Evolutionary conservation across 139 green algal species (phyloP).

Genomic region (Closterium sp.): DNA sequence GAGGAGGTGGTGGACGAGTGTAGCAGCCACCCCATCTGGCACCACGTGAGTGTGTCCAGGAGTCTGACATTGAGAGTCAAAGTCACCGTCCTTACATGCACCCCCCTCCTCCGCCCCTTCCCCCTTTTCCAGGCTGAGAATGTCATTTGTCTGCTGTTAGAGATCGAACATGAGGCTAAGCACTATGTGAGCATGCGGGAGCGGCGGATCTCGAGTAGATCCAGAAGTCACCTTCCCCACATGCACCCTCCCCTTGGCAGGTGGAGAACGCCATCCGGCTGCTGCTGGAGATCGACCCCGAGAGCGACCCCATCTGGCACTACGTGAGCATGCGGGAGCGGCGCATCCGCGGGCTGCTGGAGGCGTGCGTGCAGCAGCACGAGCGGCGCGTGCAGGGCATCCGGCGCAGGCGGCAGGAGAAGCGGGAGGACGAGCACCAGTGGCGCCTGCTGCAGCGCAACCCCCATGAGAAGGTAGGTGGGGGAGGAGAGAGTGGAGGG

Average conservation of each 20-base stretch:
- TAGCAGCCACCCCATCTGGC: constrained; percentile 32
- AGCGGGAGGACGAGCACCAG: constrained; percentile 12
- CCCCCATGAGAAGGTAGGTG: background rate
- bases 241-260: background rate
- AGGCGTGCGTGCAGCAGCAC: constrained; percentile 24
- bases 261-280: constrained; percentile 46
- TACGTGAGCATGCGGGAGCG: constrained; percentile 44
- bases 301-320: constrained; percentile 41
- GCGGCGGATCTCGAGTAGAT: constrained; percentile 1
- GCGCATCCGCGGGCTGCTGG: constrained; percentile 41
- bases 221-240: background rate
- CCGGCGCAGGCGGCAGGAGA: background rate
- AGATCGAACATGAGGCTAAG: constrained; percentile 39
- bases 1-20: constrained; percentile 30
- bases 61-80: too few species aligned
- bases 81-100: too few species aligned
- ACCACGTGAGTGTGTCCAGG: too few species aligned
- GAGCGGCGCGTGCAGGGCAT: constrained; percentile 34
- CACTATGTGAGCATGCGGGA: constrained; percentile 43
- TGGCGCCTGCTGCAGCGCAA: constrained; percentile 33
- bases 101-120: background rate
- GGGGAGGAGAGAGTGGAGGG: too few species aligned
- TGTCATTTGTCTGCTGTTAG: constrained; percentile 29
- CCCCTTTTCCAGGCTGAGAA: constrained; percentile 30
- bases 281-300: constrained; percentile 34